Evolutionary conservation across 768 basidiomycete genomes (phyloP), one percentile per base, ranked within the genome.

Genomic region (Mycena pura): DNA sequence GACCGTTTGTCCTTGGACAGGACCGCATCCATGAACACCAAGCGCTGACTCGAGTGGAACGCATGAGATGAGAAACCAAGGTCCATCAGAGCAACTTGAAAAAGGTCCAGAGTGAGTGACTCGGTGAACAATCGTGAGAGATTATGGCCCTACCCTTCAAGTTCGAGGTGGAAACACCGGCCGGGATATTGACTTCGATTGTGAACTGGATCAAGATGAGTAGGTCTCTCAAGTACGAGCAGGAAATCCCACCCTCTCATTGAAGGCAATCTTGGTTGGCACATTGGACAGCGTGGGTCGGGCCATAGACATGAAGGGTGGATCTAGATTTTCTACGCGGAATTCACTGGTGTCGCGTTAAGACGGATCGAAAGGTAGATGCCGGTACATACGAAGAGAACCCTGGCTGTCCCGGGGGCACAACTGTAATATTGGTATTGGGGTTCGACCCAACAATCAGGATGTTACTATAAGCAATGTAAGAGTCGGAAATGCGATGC

Each of bases 1-100:
- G 72, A 72, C 28, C 58, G 74, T 32, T 62, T 63, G 62, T 71
- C 66, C 11, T 57, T 57, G 3, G 70, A 68, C 14, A 75, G 57
- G 2, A 48, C 57, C 11, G 68, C 62, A 32, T 70, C 65, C 72
- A 74, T 68, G 68, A 75, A 75, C 21, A 75, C 74, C 17, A 74
- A 57, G 22, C 74, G 74, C 1, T 60, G 46, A 28, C 67, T 68
- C 5, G 73, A 72, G 67, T 75, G 74, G 74, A 74, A 74, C 9
- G 74, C 74, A 54, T 75, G 74, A 11, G 63, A 60, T 9, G 74
- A 75, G 59, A 75, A 75, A 19, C 74, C 74, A 7, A 75, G 64
- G 52, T 75, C 74, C 70, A 75, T 72, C 8, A 75, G 63, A 6
- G 72, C 64, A 13, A 73, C 74, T 75, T 29, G 10, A 56, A 13